phyloP scores from a whole-genome alignment of 768 basidiomycete genomes.

The Boletus sp. region DNA sequence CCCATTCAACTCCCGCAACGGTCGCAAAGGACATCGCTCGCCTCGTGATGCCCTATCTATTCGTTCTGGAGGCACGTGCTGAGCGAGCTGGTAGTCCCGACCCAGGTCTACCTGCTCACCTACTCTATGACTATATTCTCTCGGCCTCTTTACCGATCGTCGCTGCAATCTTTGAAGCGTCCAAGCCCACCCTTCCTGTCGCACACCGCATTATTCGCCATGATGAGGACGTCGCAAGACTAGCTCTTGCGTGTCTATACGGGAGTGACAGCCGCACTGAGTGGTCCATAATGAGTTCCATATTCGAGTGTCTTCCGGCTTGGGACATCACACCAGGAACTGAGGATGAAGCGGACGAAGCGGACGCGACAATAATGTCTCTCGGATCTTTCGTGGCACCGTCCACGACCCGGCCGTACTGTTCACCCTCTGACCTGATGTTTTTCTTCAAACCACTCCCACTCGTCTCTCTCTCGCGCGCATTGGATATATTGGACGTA shows the following conservation, averaged over 20 bases:
- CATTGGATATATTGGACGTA: conserved; percentile 88
- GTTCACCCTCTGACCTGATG: conserved; percentile 67
- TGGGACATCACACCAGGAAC: conserved; percentile 67
- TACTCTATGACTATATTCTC: conserved; percentile 73
- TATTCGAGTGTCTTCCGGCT: conserved; percentile 95
- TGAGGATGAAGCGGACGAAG: conserved; percentile 67
- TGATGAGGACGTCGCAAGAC: conserved; percentile 80
- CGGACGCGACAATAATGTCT: conserved; percentile 79
- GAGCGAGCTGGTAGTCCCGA: conserved; percentile 80
- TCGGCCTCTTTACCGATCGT: conserved; percentile 63
- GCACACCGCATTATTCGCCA: conserved; percentile 72
- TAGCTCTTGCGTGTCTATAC: conserved; percentile 89
- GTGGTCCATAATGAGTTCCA: conserved; percentile 83
- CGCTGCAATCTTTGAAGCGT: conserved; percentile 81
- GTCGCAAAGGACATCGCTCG: conserved; percentile 66
- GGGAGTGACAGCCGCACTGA: conserved; percentile 68
- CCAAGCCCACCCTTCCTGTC: conserved; percentile 80
- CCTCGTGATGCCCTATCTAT: conserved; percentile 90
- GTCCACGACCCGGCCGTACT: conserved; percentile 54
- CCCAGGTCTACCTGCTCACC: conserved; percentile 56
- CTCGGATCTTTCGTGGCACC: conserved; percentile 80
- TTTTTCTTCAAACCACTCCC: conserved; percentile 83
- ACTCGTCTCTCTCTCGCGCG: conserved; percentile 68
- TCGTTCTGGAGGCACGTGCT: conserved; percentile 83
- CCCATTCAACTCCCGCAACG: conserved; percentile 62